phyloP scores from a whole-genome alignment of 352 stramenopile genomes.

The Pythium monospermum region DNA sequence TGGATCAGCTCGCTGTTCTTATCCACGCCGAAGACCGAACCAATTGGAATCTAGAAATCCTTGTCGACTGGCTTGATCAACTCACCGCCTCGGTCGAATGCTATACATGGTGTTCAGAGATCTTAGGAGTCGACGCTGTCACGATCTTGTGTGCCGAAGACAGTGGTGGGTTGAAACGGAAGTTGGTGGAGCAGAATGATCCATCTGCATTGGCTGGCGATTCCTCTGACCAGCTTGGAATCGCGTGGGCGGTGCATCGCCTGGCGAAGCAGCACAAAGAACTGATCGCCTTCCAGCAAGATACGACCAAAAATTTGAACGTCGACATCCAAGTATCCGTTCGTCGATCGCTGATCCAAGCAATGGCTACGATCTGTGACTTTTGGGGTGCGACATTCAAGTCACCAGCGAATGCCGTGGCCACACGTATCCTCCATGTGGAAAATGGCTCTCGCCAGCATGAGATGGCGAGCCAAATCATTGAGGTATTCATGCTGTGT shows the following conservation, averaged over 20 bases:
- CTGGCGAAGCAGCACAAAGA: constrained; percentile 8
- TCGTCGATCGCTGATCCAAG: constrained; percentile 1
- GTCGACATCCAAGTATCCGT: constrained; percentile 2
- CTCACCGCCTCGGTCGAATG: constrained; percentile 53
- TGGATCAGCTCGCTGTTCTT: constrained; percentile 34
- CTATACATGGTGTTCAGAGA: constrained; percentile 44
- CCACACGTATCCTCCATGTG: constrained; percentile 1
- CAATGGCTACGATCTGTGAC: constrained; percentile 3
- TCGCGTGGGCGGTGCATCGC: constrained; percentile 4
- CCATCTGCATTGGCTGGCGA: neutral
- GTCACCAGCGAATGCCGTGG: neutral
- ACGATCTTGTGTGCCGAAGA: constrained; percentile 10
- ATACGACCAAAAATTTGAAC: neutral
- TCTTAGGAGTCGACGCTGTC: constrained; percentile 33
- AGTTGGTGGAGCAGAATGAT: constrained; percentile 3
- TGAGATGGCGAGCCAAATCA: neutral
- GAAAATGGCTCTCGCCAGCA: neutral
- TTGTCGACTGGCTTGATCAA: constrained; percentile 57
- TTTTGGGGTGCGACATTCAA: neutral
- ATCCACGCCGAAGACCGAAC: constrained; percentile 15
- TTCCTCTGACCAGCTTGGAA: neutral
- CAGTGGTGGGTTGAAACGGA: constrained; percentile 32
- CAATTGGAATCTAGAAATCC: constrained; percentile 12
- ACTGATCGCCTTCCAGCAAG: neutral
- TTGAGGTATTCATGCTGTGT: constrained; percentile 3